Percentiles rank a stretch among this genome's conserved stretches.
These are phyloP conservation scores for Dicorynia guianensis DNA, from an alignment of 306 rosid genomes.

Conservation along the genomic window DNA sequence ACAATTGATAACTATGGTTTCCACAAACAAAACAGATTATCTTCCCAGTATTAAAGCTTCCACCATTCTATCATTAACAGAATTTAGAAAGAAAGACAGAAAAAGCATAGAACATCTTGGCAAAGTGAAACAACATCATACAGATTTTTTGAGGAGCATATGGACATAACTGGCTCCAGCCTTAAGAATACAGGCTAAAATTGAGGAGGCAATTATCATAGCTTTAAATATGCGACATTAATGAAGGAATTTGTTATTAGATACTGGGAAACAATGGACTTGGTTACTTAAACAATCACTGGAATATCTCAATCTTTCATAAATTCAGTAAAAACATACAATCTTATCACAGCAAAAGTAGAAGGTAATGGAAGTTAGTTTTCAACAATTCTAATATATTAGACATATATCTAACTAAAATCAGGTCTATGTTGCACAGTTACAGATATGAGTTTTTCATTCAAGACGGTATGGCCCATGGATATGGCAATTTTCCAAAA, in stretches of 20 bases:
- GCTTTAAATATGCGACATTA: neutral
- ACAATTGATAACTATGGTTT: no score
- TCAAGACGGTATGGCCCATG: no score
- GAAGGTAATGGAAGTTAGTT: slow-evolving; percentile 15
- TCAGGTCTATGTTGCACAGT: no score
- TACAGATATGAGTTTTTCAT: no score
- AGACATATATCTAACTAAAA: no score
- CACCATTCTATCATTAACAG: slow-evolving; percentile 13
- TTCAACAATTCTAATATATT: slow-evolving; percentile 7
- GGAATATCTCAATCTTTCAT: neutral
- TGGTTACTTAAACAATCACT: neutral
- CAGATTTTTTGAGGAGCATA: neutral
- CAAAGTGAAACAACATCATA: slow-evolving; percentile 28
- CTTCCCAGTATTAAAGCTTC: slow-evolving; percentile 1
- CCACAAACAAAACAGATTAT: slow-evolving; percentile 11
- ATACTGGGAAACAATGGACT: slow-evolving; percentile 11
- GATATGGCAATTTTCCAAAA: no score
- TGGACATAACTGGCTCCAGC: neutral
- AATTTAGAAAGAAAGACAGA: neutral
- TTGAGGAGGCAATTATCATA: slow-evolving; percentile 1
- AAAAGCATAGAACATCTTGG: neutral
- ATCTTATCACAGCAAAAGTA: neutral
- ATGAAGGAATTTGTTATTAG: slow-evolving; percentile 5
- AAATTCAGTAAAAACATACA: slow-evolving; percentile 14
- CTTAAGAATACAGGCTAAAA: slow-evolving; percentile 26